These are phyloP conservation scores for Boletus fagicola DNA, from an alignment of 768 basidiomycete genomes.

Conservation along the genomic window DNA sequence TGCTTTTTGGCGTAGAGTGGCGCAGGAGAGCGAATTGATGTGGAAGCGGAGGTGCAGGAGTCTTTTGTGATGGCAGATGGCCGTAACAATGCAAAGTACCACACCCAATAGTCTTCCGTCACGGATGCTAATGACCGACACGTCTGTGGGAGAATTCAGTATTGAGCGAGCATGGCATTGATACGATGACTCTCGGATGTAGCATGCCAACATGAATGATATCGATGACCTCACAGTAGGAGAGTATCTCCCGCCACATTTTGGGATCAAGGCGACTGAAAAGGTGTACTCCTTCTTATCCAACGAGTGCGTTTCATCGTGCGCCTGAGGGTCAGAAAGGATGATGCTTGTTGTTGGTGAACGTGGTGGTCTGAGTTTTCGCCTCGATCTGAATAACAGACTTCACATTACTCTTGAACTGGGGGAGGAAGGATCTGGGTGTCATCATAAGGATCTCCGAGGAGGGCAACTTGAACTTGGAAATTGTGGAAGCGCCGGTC, in stretches of 20 bases:
- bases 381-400: neutral
- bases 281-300: neutral
- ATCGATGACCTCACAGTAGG: constrained; percentile 13
- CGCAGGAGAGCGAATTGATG: neutral
- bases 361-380: neutral
- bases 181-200: neutral
- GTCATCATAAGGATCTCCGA: neutral
- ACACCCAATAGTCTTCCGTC: neutral
- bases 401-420: neutral
- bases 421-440: neutral
- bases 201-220: constrained; percentile 11
- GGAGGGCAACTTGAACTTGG: too few relatives aligned
- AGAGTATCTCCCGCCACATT: constrained; percentile 9
- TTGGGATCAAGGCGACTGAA: neutral
- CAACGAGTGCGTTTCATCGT: neutral
- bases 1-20: constrained; percentile 4
- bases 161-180: neutral
- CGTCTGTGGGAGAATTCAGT: neutral
- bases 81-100: constrained; percentile 4
- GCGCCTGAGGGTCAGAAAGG: neutral
- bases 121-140: constrained; percentile 5
- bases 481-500: neutral
- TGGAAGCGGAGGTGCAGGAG: constrained; percentile 2
- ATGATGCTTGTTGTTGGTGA: neutral
- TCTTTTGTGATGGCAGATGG: constrained; percentile 5